Base-by-base conservation (phyloP, 805 yeast species). In the Priceomyces melissophilus region DNA sequence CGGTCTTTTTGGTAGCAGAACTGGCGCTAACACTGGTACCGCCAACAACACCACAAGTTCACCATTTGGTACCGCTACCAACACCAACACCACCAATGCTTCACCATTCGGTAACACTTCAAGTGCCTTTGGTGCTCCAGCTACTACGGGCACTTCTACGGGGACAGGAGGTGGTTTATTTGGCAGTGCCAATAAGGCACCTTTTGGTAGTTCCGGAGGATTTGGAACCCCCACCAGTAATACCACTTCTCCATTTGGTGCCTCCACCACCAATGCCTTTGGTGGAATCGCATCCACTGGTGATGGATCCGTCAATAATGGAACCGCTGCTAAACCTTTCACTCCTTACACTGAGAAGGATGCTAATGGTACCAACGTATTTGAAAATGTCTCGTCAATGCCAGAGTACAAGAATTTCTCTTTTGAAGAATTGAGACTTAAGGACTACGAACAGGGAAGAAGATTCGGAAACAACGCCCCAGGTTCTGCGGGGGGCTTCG, bases 341-440 rank as follows among this genome's bases (percentile, higher is more conserved):
- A 71, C 79, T 38, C 75, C 89, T 7, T 73, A 63, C 48, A 70
- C 73, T 28, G 97, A 91, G 59, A 85, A 84, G 53, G 97, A 90
- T 55, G 69, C 81, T 10, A 46, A 58, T 2, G 76, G 79, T 26
- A 81, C 79, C 41, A 61, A 52, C 39, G 64, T 72, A 37, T 90
- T 71, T 64, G 87, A 91, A 61, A 80, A 80, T 51, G 84, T 93
- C 46, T 70, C 86, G 9, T 77, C 87, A 34, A 90, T 93, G 97
- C 96, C 95, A 4, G 96, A 88, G 61, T 93, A 91, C 58, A 76
- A 75, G 52, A 81, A 81, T 51, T 86, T 63, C 53, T 86, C 96
- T 0, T 77, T 82, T 55, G 97, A 89, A 61, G 99, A 93, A 59
- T 76, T 93, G 61, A 78, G 99, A 57, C 69, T 76, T 51, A 91